A percentile compares a stretch with the other conserved stretches of the same genome.
These are phyloP conservation scores for Phialocephala sp. DNA, from an alignment of 2,329 filamentous ascomycete species.

Conservation along the genomic window DNA sequence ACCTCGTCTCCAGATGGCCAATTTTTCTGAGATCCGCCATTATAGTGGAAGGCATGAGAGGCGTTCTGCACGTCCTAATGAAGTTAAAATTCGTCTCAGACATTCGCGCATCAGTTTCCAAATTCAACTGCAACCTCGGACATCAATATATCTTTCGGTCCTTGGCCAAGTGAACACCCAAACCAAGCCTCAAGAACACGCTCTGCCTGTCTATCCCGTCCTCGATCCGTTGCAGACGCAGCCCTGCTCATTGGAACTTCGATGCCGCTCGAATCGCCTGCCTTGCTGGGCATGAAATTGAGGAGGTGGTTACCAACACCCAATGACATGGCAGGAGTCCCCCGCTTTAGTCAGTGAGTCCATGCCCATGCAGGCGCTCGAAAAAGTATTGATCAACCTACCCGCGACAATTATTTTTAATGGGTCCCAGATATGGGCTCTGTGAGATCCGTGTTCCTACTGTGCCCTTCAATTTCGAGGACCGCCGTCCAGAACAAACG, in stretches of 20 bases:
- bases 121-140: slow-evolving; percentile 7
- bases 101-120: slow-evolving; percentile 1
- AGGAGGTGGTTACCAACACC: slow-evolving; percentile 6
- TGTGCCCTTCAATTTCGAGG: slow-evolving; percentile 11
- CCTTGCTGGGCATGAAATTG: slow-evolving; percentile 6
- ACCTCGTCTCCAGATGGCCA: slow-evolving; percentile 4
- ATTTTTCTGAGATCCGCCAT: not conserved
- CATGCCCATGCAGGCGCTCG: slow-evolving; percentile 15
- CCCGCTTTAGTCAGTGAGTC: slow-evolving; percentile 14
- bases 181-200: not conserved
- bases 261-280: slow-evolving; percentile 8
- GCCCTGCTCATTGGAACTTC: not conserved
- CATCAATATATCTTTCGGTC: slow-evolving; percentile 1
- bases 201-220: not conserved
- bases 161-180: slow-evolving; percentile 4
- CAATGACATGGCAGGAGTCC: slow-evolving; percentile 21
- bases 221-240: slow-evolving; percentile 11
- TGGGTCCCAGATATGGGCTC: slow-evolving; percentile 11
- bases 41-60: not conserved
- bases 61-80: slow-evolving; percentile 3
- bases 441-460: slow-evolving; percentile 12
- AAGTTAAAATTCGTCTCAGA: not conserved
- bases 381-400: slow-evolving; percentile 24
- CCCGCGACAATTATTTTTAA: slow-evolving; percentile 18
- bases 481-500: slow-evolving; percentile 20